Base-by-base conservation (phyloP, 768 basidiomycete genomes). In the Xerocomus spinulosus region DNA sequence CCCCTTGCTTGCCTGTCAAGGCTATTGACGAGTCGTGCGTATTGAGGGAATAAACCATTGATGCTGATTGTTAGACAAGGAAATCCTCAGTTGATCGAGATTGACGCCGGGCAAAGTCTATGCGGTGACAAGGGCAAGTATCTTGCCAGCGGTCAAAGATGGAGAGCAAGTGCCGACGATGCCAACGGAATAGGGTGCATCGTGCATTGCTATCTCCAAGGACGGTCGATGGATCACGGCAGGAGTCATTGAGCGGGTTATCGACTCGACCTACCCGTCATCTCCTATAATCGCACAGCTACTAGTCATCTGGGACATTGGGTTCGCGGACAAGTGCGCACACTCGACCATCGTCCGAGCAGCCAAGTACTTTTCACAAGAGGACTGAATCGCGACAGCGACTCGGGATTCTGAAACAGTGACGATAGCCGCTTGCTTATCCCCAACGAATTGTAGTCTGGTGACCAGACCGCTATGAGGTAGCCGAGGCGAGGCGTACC, bases 301-400 rank as follows among this genome's bases (percentile, higher is more conserved):
- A 20, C 23, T n/a, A n/a, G n/a, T n/a, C 2, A 12, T 53, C 3
- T 47, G 45, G 46, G 20, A 48, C 28, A 2, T 52, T 13, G 12
- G n/a, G n/a, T n/a, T n/a, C 3, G 23, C 29, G 2, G 38, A 21
- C 26, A 13, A 23, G 40, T 34, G 3, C 34, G n/a, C n/a, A 43
- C 32, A 3, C 18, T 50, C n/a, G 0, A 5, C 3, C 41, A 34
- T 0, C 12, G 20, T 51, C 4, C 24, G 14, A 0, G 42, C 50
- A 18, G 40, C 37, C 1, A 53, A 39, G 25, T 46, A 41, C 30
- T 42, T 44, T 2, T 40, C 41, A 1, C 14, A 46, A 3, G 44
- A 44, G 6, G 28, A 45, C 3, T 49, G 26, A 23, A 51, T 53
- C 13, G 52, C 44, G 5, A 53, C 49, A 4, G 44, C 41, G 8